Conservation (phyloP, 2,329 filamentous ascomycete genomes). For the Fusarium redolens region DNA sequence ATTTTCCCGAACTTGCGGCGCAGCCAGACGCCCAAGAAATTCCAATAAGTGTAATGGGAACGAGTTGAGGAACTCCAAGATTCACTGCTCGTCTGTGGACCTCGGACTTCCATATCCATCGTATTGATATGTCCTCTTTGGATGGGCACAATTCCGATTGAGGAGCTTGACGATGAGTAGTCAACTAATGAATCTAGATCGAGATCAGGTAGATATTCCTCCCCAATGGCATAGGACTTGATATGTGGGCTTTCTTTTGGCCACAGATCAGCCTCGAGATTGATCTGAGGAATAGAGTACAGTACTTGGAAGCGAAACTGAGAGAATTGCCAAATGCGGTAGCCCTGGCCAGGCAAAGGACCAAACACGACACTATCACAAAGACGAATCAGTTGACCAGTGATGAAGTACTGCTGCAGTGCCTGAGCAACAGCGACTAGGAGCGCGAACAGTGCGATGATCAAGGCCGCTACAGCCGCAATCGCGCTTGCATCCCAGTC, state of each 20-base stretch:
- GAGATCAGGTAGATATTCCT: background rate
- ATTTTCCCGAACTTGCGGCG: no score
- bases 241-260: background rate
- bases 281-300: background rate
- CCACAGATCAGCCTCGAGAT: background rate
- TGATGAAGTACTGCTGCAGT: background rate
- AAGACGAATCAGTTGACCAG: background rate
- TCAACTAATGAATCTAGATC: background rate
- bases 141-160: background rate
- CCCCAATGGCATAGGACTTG: background rate
- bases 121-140: no score
- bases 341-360: background rate
- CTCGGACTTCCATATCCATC: accelerated
- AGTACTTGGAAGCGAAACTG: background rate
- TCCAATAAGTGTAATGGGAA: background rate
- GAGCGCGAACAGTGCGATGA: background rate
- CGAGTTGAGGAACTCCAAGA: background rate
- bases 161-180: background rate
- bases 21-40: background rate
- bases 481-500: background rate
- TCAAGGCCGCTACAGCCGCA: background rate
- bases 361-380: background rate
- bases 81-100: background rate
- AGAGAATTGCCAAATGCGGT: background rate
- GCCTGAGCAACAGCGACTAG: background rate